Percentiles rank a stretch among this genome's conserved stretches.
Evolutionary conservation across 108 stramenopile genomes (phyloP).

Genomic region (Nitzschia inconspicua): DNA sequence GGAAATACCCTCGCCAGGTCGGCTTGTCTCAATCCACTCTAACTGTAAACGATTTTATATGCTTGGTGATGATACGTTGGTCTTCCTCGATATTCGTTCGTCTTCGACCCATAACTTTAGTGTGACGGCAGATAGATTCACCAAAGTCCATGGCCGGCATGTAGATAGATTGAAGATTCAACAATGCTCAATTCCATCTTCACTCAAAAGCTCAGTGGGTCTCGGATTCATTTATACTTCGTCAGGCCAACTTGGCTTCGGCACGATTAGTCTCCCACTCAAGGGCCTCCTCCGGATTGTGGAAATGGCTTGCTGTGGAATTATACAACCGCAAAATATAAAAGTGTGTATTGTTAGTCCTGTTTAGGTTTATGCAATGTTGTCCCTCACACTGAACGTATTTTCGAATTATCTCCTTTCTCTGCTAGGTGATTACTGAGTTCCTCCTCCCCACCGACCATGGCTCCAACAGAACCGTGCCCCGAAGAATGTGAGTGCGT

Average conservation of each 20-base stretch:
- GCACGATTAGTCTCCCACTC: constrained; percentile 56
- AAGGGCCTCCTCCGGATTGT: constrained; percentile 71
- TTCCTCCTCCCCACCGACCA: constrained; percentile 61
- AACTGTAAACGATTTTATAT: constrained; percentile 57
- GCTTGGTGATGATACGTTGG: constrained; percentile 74
- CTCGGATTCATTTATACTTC: too few relatives aligned
- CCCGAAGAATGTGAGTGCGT: constrained; percentile 6
- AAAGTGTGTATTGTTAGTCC: not conserved
- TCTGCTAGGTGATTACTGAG: constrained; percentile 63
- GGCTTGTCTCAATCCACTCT: constrained; percentile 76
- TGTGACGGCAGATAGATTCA: too few relatives aligned
- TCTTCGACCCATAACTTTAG: too few relatives aligned
- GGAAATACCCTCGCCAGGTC: not conserved
- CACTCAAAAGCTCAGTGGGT: too few relatives aligned
- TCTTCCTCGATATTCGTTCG: too few relatives aligned
- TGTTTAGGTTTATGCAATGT: not conserved
- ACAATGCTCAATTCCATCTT: too few relatives aligned
- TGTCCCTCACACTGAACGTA: not conserved
- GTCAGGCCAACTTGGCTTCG: too few relatives aligned
- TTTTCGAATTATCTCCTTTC: too few relatives aligned
- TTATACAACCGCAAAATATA: constrained; percentile 38
- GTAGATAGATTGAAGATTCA: too few relatives aligned
- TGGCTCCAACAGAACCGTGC: constrained; percentile 26
- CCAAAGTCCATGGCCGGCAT: too few relatives aligned
- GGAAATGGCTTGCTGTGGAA: constrained; percentile 85